These are phyloP conservation scores for Coemansia reversa DNA, from an alignment of 192 early-diverging fungal genomes.

Conservation along the genomic window DNA sequence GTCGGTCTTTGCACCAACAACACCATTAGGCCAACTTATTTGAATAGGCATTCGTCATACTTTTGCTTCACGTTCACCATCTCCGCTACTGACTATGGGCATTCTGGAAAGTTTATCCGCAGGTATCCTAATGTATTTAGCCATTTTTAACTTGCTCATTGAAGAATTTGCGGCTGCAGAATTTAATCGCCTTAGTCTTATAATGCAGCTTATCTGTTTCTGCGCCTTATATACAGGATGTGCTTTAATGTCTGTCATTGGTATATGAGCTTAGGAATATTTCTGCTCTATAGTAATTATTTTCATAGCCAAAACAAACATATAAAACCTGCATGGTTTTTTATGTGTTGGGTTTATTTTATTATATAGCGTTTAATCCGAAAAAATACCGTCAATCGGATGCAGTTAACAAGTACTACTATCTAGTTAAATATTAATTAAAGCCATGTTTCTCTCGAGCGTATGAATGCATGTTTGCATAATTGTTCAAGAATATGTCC, in stretches of 20 bases:
- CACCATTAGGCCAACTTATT: constrained; percentile 77
- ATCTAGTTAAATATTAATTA: too few relatives aligned
- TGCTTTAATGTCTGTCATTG: constrained; percentile 75
- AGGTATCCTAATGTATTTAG: constrained; percentile 80
- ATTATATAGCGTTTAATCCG: too few relatives aligned
- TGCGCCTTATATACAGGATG: constrained; percentile 68
- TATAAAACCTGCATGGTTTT: not conserved
- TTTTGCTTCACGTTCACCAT: constrained; percentile 57
- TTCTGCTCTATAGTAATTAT: not conserved
- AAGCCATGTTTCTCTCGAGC: too few relatives aligned
- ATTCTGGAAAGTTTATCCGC: constrained; percentile 77
- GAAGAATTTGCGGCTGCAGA: constrained; percentile 61
- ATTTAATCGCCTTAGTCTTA: constrained; percentile 46
- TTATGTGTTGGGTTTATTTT: not conserved
- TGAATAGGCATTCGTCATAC: constrained; percentile 70
- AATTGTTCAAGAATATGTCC: too few relatives aligned
- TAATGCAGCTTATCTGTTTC: constrained; percentile 56
- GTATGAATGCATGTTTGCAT: too few relatives aligned
- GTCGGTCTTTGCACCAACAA: constrained; percentile 68
- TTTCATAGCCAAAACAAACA: not conserved
- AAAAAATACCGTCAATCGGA: too few relatives aligned
- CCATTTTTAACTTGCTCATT: constrained; percentile 71
- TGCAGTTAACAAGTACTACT: too few relatives aligned
- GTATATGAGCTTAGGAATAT: constrained; percentile 64
- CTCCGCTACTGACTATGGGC: constrained; percentile 66